Evolutionary conservation across 306 rosid genomes (phyloP), one percentile per base, ranked within the genome.

Genomic region (Fragaria ananassa): DNA sequence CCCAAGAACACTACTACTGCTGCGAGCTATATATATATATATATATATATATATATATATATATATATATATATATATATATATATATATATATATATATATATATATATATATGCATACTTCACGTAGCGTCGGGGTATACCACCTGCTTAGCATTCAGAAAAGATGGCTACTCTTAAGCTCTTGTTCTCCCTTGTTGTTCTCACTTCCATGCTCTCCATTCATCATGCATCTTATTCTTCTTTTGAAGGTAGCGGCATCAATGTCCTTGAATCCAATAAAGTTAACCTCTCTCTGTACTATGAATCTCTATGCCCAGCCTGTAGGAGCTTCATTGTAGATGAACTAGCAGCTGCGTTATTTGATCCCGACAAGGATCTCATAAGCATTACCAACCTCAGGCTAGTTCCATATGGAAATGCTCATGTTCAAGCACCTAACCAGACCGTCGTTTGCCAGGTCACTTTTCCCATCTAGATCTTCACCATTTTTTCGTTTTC

Each of bases 331-430:
- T 94, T 94, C 91, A 83, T 90, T 49, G 95, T 85, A n/a, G 87
- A 92, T 56, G 85, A 86, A 75, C 79, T 92, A 10, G 88, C 70
- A 67, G 1, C 37, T 27, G 84, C 67, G 81, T 64, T 90, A 81
- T 90, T 94, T 78, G 84, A 91, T 83, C 25, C 23, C 25, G n/a
- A 53, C 10, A 84, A 81, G 6, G 93, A 82, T 31, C 88, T 94
- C 6, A 78, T 86, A 79, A 79, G 88, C 79, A 72, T 86, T 83
- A 87, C 92, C 21, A 70, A 91, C 81, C 93, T 94, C 78, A 87
- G 89, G 71, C 44, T 94, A 91, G 42, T 91, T 14, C 98, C 98
- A 5, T 94, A 96, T 92, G 98, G 97, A 23, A 94, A 94, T 17
- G 89, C 77, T 85, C 87, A 49, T 78, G 46, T 80, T 87, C 29